Conservation (phyloP, 2,329 filamentous ascomycete species). For the Talaromyces sp. region DNA sequence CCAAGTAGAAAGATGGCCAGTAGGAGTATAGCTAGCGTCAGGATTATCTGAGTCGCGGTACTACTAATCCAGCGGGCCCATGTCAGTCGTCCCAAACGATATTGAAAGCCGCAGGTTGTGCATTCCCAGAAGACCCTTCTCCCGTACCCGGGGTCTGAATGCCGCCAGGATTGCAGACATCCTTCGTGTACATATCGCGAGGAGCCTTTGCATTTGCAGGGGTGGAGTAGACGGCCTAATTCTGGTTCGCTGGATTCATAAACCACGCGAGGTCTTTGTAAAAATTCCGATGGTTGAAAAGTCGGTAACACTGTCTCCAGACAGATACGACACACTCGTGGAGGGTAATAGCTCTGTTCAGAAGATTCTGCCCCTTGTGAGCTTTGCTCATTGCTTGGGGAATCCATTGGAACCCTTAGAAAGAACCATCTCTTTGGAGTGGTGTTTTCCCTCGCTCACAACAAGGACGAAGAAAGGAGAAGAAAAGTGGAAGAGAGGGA, state of each 20-base stretch:
- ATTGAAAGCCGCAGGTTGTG: constrained; percentile 82
- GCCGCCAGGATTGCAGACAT: constrained; percentile 82
- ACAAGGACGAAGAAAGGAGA: neutral
- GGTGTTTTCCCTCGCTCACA: neutral
- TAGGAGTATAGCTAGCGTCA: constrained; percentile 74
- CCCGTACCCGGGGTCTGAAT: constrained; percentile 66
- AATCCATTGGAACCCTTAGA: constrained; percentile 11
- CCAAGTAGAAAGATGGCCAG: constrained; percentile 78
- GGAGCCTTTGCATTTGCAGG: constrained; percentile 91
- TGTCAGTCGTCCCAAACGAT: constrained; percentile 74
- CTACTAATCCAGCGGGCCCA: constrained; percentile 73
- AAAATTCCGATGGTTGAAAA: constrained; percentile 59
- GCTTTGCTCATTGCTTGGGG: constrained; percentile 28
- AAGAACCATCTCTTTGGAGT: constrained; percentile 3
- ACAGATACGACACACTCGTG: constrained; percentile 86
- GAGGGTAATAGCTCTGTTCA: constrained; percentile 62
- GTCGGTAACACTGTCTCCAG: constrained; percentile 70
- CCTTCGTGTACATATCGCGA: constrained; percentile 93
- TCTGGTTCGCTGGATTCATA: constrained; percentile 76
- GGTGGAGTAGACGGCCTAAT: constrained; percentile 77
- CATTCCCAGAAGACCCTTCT: constrained; percentile 81
- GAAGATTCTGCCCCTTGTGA: constrained; percentile 28
- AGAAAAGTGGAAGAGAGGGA: constrained; percentile 17
- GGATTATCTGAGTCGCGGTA: constrained; percentile 64
- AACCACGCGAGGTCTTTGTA: constrained; percentile 61